phyloP scores from a whole-genome alignment of 2,329 filamentous ascomycete genomes.

The Aureobasidium sp. region DNA sequence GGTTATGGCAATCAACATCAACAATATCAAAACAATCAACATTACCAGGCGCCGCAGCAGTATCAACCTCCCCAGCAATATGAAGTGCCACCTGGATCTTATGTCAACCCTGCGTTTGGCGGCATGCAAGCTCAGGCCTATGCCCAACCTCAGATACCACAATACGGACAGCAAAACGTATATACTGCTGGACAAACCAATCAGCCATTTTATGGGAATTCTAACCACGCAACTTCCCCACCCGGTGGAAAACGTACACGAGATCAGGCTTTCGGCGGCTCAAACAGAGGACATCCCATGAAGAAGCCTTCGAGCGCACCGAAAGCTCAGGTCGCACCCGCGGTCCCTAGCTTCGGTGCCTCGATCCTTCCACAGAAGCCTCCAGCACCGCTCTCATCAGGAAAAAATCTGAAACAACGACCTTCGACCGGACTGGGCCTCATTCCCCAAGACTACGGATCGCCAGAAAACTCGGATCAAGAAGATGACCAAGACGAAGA shows the following conservation, averaged over 20 bases:
- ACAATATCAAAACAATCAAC: background rate
- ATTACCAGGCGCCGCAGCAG: background rate
- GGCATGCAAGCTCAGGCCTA: background rate
- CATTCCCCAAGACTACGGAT: conserved; percentile 41
- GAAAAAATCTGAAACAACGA: conserved; percentile 53
- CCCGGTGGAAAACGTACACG: conserved; percentile 6
- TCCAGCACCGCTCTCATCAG: conserved; percentile 15
- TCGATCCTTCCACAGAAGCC: conserved; percentile 18
- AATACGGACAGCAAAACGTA: background rate
- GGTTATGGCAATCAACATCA: conserved; percentile 5
- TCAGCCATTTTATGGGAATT: background rate
- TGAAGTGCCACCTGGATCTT: conserved; percentile 24
- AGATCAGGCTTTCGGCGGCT: conserved; percentile 9
- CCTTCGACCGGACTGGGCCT: conserved; percentile 66
- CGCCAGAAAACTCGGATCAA: conserved; percentile 18
- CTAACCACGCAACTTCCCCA: background rate
- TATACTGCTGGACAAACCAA: background rate
- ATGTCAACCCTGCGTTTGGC: conserved; percentile 24
- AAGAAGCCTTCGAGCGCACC: conserved; percentile 14
- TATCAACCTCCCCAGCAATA: background rate
- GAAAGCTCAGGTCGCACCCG: conserved; percentile 22
- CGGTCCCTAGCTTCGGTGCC: conserved; percentile 28
- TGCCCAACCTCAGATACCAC: background rate
- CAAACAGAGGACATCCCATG: conserved; percentile 16
- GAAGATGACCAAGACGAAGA: conserved; percentile 48